These are phyloP conservation scores for Camellia granthamiana DNA, from an alignment of 148 eudicot genomes.

Conservation along the genomic window DNA sequence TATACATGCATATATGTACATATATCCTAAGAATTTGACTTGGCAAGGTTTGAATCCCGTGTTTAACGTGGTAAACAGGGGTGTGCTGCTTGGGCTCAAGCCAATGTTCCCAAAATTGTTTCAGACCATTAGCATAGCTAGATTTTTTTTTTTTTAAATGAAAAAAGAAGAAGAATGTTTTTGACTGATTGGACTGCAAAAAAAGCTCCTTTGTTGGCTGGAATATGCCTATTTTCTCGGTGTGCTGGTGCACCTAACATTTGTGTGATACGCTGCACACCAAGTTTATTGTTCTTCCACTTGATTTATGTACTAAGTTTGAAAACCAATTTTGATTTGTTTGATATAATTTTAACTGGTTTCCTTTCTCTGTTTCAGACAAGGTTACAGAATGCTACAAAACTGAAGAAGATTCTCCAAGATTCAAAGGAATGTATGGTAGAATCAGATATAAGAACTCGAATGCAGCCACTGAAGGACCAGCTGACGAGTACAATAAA, in stretches of 20 bases:
- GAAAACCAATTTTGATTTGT: neutral
- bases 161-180: neutral
- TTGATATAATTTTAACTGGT: neutral
- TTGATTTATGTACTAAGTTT: neutral
- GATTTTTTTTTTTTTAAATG: no score
- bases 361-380: constrained; percentile 38
- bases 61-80: neutral
- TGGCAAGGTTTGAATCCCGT: neutral
- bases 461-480: constrained; percentile 72
- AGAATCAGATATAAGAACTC: constrained; percentile 61
- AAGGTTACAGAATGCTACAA: constrained; percentile 59
- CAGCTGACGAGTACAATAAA: constrained; percentile 56
- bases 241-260: neutral
- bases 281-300: neutral
- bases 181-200: neutral
- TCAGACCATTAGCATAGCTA: no score
- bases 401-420: constrained; percentile 77
- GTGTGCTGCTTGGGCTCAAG: neutral
- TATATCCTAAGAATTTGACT: neutral
- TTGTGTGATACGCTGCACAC: neutral
- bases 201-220: neutral
- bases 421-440: constrained; percentile 64
- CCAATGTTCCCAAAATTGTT: neutral
- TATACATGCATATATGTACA: neutral
- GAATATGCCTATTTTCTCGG: neutral